Evolutionary conservation across 192 early-diverging fungal genomes (phyloP), one percentile per base, ranked within the genome.

Genomic region (Podila clonocystis): DNA sequence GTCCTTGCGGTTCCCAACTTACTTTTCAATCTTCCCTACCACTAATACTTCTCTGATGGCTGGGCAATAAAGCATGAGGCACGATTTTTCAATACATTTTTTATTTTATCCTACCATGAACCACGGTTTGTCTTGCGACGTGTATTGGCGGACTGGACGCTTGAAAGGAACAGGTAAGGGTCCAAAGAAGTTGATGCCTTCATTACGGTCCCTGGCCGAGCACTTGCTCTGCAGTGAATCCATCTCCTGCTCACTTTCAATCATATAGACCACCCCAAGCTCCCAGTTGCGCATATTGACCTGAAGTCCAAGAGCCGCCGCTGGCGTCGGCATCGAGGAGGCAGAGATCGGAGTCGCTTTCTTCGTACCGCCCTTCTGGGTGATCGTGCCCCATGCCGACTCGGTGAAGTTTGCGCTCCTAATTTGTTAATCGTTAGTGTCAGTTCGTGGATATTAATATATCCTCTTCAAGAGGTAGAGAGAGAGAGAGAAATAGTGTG

Each of bases 201-300:
- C 24, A 36, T 1, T 62, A 9, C 3, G 31, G 19, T 19, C 66
- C 30, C 45, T 64, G 36, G 7, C 58, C 4, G 13, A 30, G 7
- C 50, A 62, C 20, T 15, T 64, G 28, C 19, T 20, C 36, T 22
- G 60, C 62, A 60, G 65, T 38, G 60, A 20, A 28, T 79, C 60
- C 69, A 79, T 55, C 20, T 80, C 77, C 5, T 80, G 70, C 15
- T 68, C 66, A 0, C 62, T 72, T 28, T 80, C 77, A 11, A 80
- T 69, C 17, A 64, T 20, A 45, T 73, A 73, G 2, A 72, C 59
- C 17, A 80, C 36, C 0, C 77, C 77, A 7, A 80, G 49, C 22
- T 80, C 77, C 77, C 77, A 80, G n/a, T 80, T 80, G 28, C 77
- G 77, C 48, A 80, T 79, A 26, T 11, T 49, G 34, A 79, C 19